Evolutionary conservation across 2,329 filamentous ascomycete species (phyloP), one percentile per base, ranked within the genome.

Genomic region (Penicillium sp.): DNA sequence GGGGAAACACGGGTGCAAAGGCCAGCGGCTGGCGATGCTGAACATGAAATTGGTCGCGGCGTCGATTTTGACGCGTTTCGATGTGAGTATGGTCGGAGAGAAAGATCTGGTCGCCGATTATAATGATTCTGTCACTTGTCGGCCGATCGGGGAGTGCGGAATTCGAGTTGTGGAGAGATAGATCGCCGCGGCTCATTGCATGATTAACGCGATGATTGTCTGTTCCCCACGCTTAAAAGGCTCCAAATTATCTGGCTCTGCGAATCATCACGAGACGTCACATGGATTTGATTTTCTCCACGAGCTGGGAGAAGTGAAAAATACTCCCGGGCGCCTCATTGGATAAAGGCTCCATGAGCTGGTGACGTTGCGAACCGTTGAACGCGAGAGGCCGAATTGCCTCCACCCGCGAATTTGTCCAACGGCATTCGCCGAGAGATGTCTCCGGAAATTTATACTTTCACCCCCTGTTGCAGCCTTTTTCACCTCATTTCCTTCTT

Each of bases 51-150:
- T 58, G 9, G 27, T 58, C 43, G 48, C 43, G 36, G 40, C 32
- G 21, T 56, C 29, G 14, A 29, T 47, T n/a, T 8, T 56, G 5
- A 40, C 42, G 27, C 42, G 18, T 39, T 58, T 53, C 9, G 32
- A 52, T 18, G 32, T 56, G 7, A 43, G 36, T 3, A n/a, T 58
- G 31, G 53, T 57, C 27, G 51, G 53, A 42, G 27, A 14, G 4
- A 36, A 36, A 18, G 43, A 50, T 55, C 51, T 52, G 2, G 24
- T 27, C 9, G 51, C 55, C 1, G 43, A 57, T 8, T 57, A 47
- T 29, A 57, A 55, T 22, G 54, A 56, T n/a, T 38, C 39, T 22
- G 31, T 47, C 6, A 55, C 55, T 43, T 57, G 55, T 51, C 55
- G 39, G 2, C 55, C 52, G 4, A 43, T 24, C 13, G 47, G 54